Percentiles rank a stretch among this genome's conserved stretches.
Conservation (phyloP, 164 flowering plant genomes). For the Dillenia turbinata region DNA sequence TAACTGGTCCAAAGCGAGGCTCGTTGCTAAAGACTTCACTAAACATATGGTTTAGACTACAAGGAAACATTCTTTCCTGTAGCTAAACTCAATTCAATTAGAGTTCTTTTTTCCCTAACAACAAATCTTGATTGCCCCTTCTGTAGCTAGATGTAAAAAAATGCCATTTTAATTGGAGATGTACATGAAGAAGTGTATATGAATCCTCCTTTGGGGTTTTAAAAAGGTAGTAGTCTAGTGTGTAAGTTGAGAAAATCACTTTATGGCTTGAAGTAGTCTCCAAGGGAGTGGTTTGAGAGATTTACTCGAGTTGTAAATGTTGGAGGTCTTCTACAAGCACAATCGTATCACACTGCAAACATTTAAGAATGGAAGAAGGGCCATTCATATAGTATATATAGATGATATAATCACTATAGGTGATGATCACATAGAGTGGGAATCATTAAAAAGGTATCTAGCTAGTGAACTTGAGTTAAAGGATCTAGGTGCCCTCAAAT, state of each 20-base stretch:
- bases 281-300: constrained; percentile 5
- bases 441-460: neutral
- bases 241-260: constrained; percentile 2
- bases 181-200: constrained; percentile 8
- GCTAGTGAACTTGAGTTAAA: neutral
- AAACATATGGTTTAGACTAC: constrained; percentile 3
- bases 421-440: neutral
- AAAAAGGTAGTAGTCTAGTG: neutral
- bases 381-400: neutral
- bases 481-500: neutral
- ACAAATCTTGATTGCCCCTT: neutral
- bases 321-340: neutral
- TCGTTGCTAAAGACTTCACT: constrained; percentile 6
- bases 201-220: constrained; percentile 6
- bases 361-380: neutral
- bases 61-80: constrained; percentile 7
- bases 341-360: neutral
- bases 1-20: constrained; percentile 7
- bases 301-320: neutral
- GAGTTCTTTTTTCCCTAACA: constrained; percentile 1
- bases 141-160: constrained; percentile 8
- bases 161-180: constrained; percentile 11
- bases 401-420: constrained; percentile 1
- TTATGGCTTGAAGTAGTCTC: constrained; percentile 12
- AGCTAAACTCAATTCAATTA: neutral